Base-by-base conservation (phyloP, 2,329 filamentous ascomycete species). In the Fusarium oligoseptatum region DNA sequence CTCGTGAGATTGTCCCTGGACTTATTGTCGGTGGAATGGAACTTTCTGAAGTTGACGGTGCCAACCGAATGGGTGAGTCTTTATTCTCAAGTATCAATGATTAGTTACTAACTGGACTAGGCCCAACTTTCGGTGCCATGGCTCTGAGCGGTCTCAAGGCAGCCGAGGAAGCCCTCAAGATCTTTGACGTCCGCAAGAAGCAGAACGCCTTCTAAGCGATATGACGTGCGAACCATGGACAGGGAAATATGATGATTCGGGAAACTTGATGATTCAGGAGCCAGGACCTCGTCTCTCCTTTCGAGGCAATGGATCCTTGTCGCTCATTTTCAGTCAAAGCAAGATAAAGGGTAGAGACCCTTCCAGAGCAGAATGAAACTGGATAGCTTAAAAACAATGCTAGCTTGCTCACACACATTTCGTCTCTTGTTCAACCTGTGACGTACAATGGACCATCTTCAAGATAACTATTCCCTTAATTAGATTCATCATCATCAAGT, bases 21-120 rank as follows among this genome's bases (percentile, higher is more conserved):
- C 87, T 98, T 74, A 95, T 98, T 79, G 93, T 97, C n/a, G 95
- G 95, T 63, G 95, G 95, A 43, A 98, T 98, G 95, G 95, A 98
- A 84, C 87, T 98, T 76, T 94, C 92, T 68, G 95, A 98, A 84
- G 92, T 97, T 36, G 95, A 98, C 80, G 95, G 95, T 20, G 94
- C 94, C 72, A 97, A 97, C 86, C 91, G 95, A 63, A 98, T 98
- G 95, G 95, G 92, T 81, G 79, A 68, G 83, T 72, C 10, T 1
- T 29, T n/a, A 14, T 17, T 27, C 20, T 2, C 2, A 9, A 58
- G 3, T 14, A 20, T n/a, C 3, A 3, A 7, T 6, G 15, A 50
- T 5, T 24, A 32, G 9, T 34, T 48, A 10, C 71, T 73, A 50
- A 73, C 41, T 8, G 3, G 0, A 20, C 3, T 12, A 86, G 84